Evolutionary conservation across 768 basidiomycete genomes (phyloP).

Genomic region (Trametes coccinea): DNA sequence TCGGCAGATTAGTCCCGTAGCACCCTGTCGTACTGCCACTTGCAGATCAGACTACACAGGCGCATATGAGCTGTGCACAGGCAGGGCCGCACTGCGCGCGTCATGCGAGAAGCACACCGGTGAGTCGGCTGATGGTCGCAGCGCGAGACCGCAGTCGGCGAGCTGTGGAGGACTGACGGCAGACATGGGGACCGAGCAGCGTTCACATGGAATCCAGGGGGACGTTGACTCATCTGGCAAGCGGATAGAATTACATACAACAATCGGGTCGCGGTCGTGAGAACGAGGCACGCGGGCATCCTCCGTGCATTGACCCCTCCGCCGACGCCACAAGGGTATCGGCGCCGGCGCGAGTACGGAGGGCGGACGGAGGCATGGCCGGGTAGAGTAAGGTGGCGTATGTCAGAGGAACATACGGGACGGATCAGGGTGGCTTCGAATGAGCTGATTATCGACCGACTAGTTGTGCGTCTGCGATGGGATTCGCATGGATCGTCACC

Average conservation of each 20-base stretch:
- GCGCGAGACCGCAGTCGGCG: neutral
- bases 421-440: neutral
- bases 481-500: constrained; percentile 93
- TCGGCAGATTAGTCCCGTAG: too few relatives aligned
- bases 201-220: neutral
- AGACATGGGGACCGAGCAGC: neutral
- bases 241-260: constrained; percentile 6
- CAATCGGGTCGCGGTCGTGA: neutral
- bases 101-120: neutral
- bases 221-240: neutral
- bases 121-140: neutral
- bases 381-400: neutral
- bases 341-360: neutral
- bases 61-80: neutral
- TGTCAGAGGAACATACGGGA: neutral
- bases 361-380: neutral
- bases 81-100: neutral
- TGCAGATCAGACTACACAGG: neutral
- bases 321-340: neutral
- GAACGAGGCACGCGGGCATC: neutral
- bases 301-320: neutral
- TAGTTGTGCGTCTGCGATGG: constrained; percentile 78
- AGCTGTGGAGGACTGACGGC: neutral
- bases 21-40: neutral
- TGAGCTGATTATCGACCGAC: neutral